Evolutionary conservation across 768 basidiomycete species (phyloP).

Genomic region (Dioszegia aurantiaca): DNA sequence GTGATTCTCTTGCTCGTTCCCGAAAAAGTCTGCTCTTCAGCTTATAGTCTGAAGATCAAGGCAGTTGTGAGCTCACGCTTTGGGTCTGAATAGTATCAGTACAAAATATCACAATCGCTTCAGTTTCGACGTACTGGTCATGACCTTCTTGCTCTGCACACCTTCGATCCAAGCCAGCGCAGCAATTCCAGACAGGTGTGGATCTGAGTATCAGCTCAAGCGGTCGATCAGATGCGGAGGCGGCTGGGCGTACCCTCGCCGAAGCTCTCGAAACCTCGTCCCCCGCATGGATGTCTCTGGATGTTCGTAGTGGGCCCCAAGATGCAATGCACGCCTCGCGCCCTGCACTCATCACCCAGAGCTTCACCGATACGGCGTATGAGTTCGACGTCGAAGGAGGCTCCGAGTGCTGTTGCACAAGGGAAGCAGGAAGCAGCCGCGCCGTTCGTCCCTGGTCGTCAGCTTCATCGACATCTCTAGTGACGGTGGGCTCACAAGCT

Average conservation of each 20-base stretch:
- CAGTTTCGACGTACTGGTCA: conserved; percentile 53
- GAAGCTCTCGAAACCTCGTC: conserved; percentile 53
- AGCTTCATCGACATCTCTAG: background rate
- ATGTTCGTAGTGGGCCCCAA: conserved; percentile 82
- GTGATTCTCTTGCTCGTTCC: conserved; percentile 80
- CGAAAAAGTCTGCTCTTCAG: conserved; percentile 80
- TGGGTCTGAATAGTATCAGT: conserved; percentile 22
- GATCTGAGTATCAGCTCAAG: conserved; percentile 55
- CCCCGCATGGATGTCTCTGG: conserved; percentile 58
- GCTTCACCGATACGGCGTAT: conserved; percentile 57
- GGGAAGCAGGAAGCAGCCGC: conserved; percentile 63
- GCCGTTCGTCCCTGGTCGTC: conserved; percentile 59
- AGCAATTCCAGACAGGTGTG: conserved; percentile 67
- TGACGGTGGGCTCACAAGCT: conserved; percentile 20
- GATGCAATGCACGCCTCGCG: conserved; percentile 56
- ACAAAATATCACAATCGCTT: background rate
- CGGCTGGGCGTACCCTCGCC: conserved; percentile 24
- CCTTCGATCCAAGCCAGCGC: conserved; percentile 72
- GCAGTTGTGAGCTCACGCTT: conserved; percentile 20
- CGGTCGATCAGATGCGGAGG: background rate
- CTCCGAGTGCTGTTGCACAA: conserved; percentile 60
- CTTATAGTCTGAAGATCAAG: too few species aligned
- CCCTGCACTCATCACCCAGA: conserved; percentile 60
- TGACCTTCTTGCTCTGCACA: conserved; percentile 71
- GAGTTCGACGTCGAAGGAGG: conserved; percentile 61